Evolutionary conservation across 2,329 filamentous ascomycete genomes (phyloP), one percentile per base, ranked within the genome.

Genomic region (Mycosphaerella arachidis): DNA sequence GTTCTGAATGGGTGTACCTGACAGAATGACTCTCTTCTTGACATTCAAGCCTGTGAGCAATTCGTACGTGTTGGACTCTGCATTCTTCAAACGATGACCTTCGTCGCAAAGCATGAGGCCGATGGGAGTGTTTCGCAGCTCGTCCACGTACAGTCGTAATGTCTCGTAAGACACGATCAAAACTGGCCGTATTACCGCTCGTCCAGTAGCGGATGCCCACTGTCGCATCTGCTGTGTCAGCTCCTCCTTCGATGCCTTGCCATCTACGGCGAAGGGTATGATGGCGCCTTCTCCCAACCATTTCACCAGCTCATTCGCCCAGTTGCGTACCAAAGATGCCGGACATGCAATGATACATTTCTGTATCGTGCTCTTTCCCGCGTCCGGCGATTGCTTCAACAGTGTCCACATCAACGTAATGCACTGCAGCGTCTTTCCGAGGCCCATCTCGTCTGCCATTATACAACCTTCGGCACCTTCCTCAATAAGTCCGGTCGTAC

Each of bases 151-250:
- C 56, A 97, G 79, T 57, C 94, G 88, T 16, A 99, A 81, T 0
- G 94, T 97, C 75, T 99, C 94, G 71, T 99, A 99, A 0, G 94
- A 99, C 46, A 99, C 92, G 60, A 99, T 99, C 55, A 99, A 89
- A 37, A 97, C 92, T 0, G 94, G 94, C 37, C 94, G 83, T 3
- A 92, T 94, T 24, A 99, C 87, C 12, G 91, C 82, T 53, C 95
- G 88, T n/a, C 94, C 94, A 33, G 85, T 91, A 4, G 93, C 86
- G 70, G 96, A 94, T 1, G 91, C 90, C 94, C 94, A 99, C 74
- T 97, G 94, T 40, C 91, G 88, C 64, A 99, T 82, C 72, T 99
- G 94, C 53, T 89, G 84, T 1, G 86, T 95, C 43, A 99, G 80
- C 70, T 97, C 94, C 67, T 96, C 91, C 72, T 99, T 99, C 0